phyloP scores from a whole-genome alignment of 1,284 basidiomycete species.

The Ganoderma lingzhi region DNA sequence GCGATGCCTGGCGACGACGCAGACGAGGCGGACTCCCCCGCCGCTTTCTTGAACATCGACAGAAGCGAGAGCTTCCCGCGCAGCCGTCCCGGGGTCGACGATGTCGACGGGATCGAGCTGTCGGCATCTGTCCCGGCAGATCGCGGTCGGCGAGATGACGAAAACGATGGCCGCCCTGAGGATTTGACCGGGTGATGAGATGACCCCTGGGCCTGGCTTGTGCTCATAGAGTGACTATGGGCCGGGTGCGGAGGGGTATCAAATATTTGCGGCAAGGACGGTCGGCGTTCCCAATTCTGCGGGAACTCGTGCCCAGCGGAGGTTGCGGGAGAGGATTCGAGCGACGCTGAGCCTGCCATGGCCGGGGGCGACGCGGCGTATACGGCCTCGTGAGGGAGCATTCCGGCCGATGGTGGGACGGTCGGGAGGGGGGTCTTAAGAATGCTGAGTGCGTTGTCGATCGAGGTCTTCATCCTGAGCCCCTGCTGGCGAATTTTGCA shows the following conservation, averaged over 20 bases:
- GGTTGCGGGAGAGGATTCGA: constrained; percentile 39
- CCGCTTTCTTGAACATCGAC: constrained; percentile 66
- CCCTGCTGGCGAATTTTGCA: constrained; percentile 47
- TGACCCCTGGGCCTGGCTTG: constrained; percentile 36
- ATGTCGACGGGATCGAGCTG: constrained; percentile 14
- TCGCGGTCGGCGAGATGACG: constrained; percentile 56
- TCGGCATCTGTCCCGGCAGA: constrained; percentile 67
- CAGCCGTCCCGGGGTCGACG: constrained; percentile 30
- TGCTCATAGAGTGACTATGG: constrained; percentile 29
- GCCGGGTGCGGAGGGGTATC: constrained; percentile 39
- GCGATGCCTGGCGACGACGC: neutral
- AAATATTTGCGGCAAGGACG: constrained; percentile 48
- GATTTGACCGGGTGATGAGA: constrained; percentile 48
- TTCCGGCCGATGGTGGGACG: constrained; percentile 20
- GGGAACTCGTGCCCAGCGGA: constrained; percentile 27
- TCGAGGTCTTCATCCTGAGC: constrained; percentile 66
- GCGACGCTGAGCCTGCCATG: constrained; percentile 19
- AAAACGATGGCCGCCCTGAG: constrained; percentile 29
- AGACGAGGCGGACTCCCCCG: constrained; percentile 39
- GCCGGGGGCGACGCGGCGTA: constrained; percentile 25
- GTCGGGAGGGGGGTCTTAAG: constrained; percentile 51
- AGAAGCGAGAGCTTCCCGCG: constrained; percentile 50
- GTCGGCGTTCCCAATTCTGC: constrained; percentile 36
- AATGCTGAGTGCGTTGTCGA: constrained; percentile 67
- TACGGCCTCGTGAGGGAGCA: constrained; percentile 29